Evolutionary conservation across 2,329 filamentous ascomycete species (phyloP), one percentile per base, ranked within the genome.

Genomic region (Dactylellina drechsleri): DNA sequence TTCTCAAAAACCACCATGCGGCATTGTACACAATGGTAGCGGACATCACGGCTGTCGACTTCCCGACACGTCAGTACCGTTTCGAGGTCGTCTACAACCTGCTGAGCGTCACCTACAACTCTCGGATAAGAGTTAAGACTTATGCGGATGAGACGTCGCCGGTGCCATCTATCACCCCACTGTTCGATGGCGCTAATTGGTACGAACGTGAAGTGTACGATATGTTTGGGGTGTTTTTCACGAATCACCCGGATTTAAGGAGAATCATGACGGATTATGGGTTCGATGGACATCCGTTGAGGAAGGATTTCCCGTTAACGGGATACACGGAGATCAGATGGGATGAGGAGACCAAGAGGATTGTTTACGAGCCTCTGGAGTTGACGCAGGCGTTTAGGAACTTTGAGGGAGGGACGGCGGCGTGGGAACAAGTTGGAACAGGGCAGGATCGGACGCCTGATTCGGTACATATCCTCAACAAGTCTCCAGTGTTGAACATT

Each of bases 251-350:
- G 45, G 96, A 99, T 84, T 86, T 99, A 79, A 89, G 95, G 82
- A 89, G 95, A 79, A 98, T 99, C 85, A 96, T 99, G 94, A 99
- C 95, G 78, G 95, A 99, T 83, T 99, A 99, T 83, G 95, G 95
- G 62, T 99, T 99, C 81, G 96, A 99, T 83, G 95, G 95, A 62
- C 95, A 99, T 84, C 95, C 95, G 49, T 85, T 99, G 81, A 89
- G 96, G 81, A 99, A 99, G 85, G 95, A 99, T 82, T 99, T 99
- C 85, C 95, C 95, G 20, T 85, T 99, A 82, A 97, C 95, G 1
- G 95, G 95, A 56, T 99, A 99, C 85, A 99, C 95, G 40, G 96
- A 99, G 85, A 91, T 99, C 79, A 88, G 95, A 81, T 99, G 96
- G 82, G 95, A 99, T 79, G 95, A 99, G 85, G 96, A 99, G 87